A percentile compares a stretch with the other conserved stretches of the same genome.
These are phyloP conservation scores for Colletotrichum godetiae DNA, from an alignment of 2,329 filamentous ascomycete genomes.

Conservation along the genomic window DNA sequence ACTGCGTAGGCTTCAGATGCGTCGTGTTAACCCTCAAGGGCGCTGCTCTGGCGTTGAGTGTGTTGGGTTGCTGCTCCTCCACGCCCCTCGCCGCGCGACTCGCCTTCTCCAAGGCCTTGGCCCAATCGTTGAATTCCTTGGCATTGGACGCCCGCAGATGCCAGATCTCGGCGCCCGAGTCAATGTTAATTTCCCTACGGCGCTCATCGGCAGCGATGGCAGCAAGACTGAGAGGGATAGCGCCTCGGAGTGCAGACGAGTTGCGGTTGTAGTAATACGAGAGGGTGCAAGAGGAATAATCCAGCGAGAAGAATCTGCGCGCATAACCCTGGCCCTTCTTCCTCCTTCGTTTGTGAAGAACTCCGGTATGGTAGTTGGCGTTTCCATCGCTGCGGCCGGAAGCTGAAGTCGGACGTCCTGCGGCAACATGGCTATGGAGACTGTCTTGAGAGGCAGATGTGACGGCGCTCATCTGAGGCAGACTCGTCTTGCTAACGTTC, in stretches of 20 bases:
- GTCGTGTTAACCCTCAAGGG: conserved; percentile 43
- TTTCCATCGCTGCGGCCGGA: conserved; percentile 63
- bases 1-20: conserved; percentile 42
- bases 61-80: conserved; percentile 40
- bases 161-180: conserved; percentile 97
- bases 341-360: conserved; percentile 87
- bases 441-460: conserved; percentile 70
- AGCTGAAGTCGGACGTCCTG: conserved; percentile 60
- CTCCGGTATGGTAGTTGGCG: conserved; percentile 80
- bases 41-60: conserved; percentile 36
- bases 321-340: conserved; percentile 96
- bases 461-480: conserved; percentile 58
- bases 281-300: conserved; percentile 92
- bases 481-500: conserved; percentile 59
- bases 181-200: conserved; percentile 91
- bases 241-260: conserved; percentile 90
- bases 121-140: conserved; percentile 91
- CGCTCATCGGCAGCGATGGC: conserved; percentile 91
- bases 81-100: conserved; percentile 72
- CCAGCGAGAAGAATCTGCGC: conserved; percentile 92
- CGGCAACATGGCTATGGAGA: conserved; percentile 62
- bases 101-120: conserved; percentile 83
- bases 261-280: conserved; percentile 97
- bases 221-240: conserved; percentile 90
- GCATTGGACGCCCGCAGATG: conserved; percentile 86